Conservation (phyloP, 495 filamentous ascomycete genomes). For the Penicillium lagena region DNA sequence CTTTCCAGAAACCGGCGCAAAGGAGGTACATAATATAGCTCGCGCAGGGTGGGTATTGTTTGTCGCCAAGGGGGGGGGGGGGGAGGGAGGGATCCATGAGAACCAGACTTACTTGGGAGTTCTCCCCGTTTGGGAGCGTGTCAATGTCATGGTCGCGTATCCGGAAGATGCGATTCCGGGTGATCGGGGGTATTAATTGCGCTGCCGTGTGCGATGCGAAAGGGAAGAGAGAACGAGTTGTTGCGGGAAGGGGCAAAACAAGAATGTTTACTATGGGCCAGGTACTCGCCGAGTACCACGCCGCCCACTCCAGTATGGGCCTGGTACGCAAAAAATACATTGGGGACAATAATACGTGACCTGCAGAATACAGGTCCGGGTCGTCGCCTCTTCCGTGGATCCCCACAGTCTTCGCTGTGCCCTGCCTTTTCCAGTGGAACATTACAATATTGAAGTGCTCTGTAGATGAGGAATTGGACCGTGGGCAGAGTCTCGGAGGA, state of each 20-base stretch:
- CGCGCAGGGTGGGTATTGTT: slow-evolving; percentile 1
- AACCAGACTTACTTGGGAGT: slow-evolving; percentile 41
- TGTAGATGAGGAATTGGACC: too few species aligned
- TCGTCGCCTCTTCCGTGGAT: too few species aligned
- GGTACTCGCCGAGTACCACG: slow-evolving; percentile 8
- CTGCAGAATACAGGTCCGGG: not conserved
- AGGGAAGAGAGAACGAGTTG: slow-evolving; percentile 9
- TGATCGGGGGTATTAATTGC: too few species aligned
- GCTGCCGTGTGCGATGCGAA: not conserved
- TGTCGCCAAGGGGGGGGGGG: slow-evolving; percentile 4
- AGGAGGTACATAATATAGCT: slow-evolving; percentile 6
- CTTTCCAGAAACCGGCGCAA: too few species aligned
- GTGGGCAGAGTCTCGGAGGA: too few species aligned
- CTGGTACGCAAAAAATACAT: slow-evolving; percentile 9
- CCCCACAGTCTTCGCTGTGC: not conserved
- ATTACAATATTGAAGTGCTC: not conserved
- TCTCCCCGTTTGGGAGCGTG: slow-evolving; percentile 45
- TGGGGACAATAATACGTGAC: not conserved
- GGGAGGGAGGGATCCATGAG: slow-evolving; percentile 6
- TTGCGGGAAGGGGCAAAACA: slow-evolving; percentile 14
- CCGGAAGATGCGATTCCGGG: slow-evolving; percentile 15
- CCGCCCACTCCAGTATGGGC: slow-evolving; percentile 7
- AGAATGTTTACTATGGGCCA: slow-evolving; percentile 17
- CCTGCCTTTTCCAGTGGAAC: not conserved
- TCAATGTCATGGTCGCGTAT: slow-evolving; percentile 32